A percentile compares a stretch with the other conserved stretches of the same genome.
Conservation (phyloP, 1,139 yeast genomes). For the Yamadazyma oceani region DNA sequence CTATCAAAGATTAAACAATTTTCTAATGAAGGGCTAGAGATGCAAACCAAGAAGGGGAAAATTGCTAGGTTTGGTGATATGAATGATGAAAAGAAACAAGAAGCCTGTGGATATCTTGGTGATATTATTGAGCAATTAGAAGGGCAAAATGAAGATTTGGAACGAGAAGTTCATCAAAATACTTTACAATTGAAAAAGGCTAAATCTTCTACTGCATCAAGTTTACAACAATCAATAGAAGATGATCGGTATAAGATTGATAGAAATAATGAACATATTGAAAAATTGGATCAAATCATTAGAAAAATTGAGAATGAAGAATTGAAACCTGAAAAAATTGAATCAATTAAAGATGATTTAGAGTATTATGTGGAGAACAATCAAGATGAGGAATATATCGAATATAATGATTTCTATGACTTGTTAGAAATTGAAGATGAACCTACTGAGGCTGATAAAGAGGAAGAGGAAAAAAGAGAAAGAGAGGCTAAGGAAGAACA, state of each 20-base stretch:
- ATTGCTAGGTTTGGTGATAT: conserved; percentile 56
- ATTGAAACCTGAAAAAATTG: conserved; percentile 77
- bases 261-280: conserved; percentile 78
- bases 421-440: conserved; percentile 74
- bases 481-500: conserved; percentile 9
- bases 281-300: conserved; percentile 74
- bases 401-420: conserved; percentile 92
- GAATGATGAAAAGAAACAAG: conserved; percentile 73
- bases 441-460: conserved; percentile 28
- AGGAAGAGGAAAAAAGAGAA: conserved; percentile 16
- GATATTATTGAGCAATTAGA: conserved; percentile 79
- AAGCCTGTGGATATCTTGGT: conserved; percentile 70
- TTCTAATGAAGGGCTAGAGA: conserved; percentile 88
- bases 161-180: conserved; percentile 70
- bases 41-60: conserved; percentile 47
- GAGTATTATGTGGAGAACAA: conserved; percentile 93
- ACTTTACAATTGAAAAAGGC: conserved; percentile 48
- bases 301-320: conserved; percentile 81
- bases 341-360: conserved; percentile 84
- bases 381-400: conserved; percentile 94
- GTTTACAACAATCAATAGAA: conserved; percentile 52
- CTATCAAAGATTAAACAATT: conserved; percentile 95
- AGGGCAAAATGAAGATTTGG: conserved; percentile 77
- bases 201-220: conserved; percentile 37
- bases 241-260: conserved; percentile 66